A percentile compares a stretch with the other conserved stretches of the same genome.
Evolutionary conservation across 768 basidiomycete genomes (phyloP).

Genomic region (Lactifluus piperatus): DNA sequence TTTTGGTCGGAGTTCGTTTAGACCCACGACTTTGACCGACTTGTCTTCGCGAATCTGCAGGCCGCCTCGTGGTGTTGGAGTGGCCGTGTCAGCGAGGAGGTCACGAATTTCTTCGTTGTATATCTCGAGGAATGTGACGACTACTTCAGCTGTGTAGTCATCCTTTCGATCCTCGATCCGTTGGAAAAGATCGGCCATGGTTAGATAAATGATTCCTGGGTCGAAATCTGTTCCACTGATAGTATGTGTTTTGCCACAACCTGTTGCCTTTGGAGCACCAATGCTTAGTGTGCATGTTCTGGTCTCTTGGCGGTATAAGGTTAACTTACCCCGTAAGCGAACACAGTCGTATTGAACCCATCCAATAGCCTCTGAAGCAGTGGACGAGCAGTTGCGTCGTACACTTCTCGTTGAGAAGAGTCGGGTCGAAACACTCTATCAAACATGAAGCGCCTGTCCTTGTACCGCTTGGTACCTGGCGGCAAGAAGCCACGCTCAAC

Average conservation of each 20-base stretch:
- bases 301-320: neutral
- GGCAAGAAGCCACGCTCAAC: constrained; percentile 79
- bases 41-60: constrained; percentile 93
- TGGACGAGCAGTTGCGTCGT: constrained; percentile 77
- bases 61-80: constrained; percentile 64
- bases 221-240: constrained; percentile 86
- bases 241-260: constrained; percentile 99
- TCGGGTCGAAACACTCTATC: constrained; percentile 85
- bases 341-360: constrained; percentile 95
- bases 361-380: constrained; percentile 79
- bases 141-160: constrained; percentile 79
- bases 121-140: constrained; percentile 95
- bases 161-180: constrained; percentile 82
- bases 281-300: neutral
- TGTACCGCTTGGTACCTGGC: constrained; percentile 87
- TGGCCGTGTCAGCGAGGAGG: constrained; percentile 71
- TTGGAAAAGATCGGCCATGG: constrained; percentile 95
- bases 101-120: constrained; percentile 99
- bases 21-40: constrained; percentile 79
- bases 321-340: constrained; percentile 88
- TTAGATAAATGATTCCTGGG: constrained; percentile 92
- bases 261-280: constrained; percentile 70
- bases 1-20: constrained; percentile 72
- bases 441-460: constrained; percentile 96
- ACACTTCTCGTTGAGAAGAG: constrained; percentile 79